Base-by-base conservation (phyloP, 139 green algal genomes). In the Auxenochlorella protothecoides region DNA sequence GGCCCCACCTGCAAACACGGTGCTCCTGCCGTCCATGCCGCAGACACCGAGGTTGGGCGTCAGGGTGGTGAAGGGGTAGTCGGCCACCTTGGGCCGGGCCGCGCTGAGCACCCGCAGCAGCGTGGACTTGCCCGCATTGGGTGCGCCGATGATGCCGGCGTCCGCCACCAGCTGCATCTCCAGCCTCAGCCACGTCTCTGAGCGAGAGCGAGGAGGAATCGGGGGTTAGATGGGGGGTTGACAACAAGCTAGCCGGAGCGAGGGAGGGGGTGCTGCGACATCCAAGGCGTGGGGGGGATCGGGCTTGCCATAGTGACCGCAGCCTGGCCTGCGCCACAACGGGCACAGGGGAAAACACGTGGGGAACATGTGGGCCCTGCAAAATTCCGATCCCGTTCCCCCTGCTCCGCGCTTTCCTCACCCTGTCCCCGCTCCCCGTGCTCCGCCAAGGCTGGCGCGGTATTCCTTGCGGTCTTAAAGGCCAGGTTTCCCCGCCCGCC, bases 1-100 rank as follows among this genome's bases (percentile, higher is more conserved):
- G 3, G 4, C 5, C 70, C 10, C 16, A 76, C 71, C 80, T 5
- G 81, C 82, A 80, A 87, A 87, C 64, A 89, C 85, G 16, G 88
- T 91, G 8, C 85, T 88, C 11, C 78, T 59, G 72, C 85, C 95
- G 79, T 97, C 91, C 68, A 90, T 78, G 71, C 92, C 85, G 75
- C 91, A 96, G 5, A 98, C 91, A 0, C 94, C 95, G 53, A 99
- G 85, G 81, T 99, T 98, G 63, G 95, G 95, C 63, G 92, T 82
- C 14, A 99, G 88, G 12, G 95, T 99, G 7, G 95, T 99, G 85
- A 99, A 99, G 52, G 93, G 92, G 80, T 99, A 98, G 80, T 91
- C 83, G 15, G 92, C 95, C 54, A 99, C 90, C 82, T 97, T 97
- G 68, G 92, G 92, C 65, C 78, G 78, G 4, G 92, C 92, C 7